Base-by-base conservation (phyloP, 2,329 filamentous ascomycete genomes). In the Aureobasidium sp. region DNA sequence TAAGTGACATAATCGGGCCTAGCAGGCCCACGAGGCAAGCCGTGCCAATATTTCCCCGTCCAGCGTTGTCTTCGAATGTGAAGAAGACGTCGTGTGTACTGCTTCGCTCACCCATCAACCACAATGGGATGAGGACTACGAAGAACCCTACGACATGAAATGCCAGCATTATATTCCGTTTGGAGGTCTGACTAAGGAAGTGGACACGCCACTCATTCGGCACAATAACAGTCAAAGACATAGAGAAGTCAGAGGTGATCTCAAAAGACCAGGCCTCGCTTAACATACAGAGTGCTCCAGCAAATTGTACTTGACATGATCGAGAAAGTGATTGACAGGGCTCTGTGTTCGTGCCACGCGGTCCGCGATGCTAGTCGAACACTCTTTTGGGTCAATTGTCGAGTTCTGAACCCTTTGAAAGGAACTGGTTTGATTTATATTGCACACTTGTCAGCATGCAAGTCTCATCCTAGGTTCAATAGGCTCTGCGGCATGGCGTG, bases 71-170 rank as follows among this genome's bases (percentile, higher is more conserved):
- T 24, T 64, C 43, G 51, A 71, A 71, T 0, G 61, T 57, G 39
- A 65, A 68, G 59, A 71, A 71, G 46, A 65, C 66, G 13, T 65
- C 61, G 15, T 66, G 55, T 12, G 41, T 53, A 24, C n/a, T 44
- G 7, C 48, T 57, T 29, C 52, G 48, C n/a, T 63, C 65, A 17
- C 65, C 67, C 59, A 71, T 67, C 2, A 68, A 61, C 69, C 68
- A 71, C 55, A 71, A 65, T 37, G 69, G 63, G 20, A 69, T 63
- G 37, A 71, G 53, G 44, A 70, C 69, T 13, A 67, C 68, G 50
- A 72, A 65, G 64, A 71, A 72, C 37, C 70, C 71, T 50, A 69
- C 67, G 10, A 69, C 59, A 63, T 71, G 70, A 5, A 69, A 61
- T 10, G 67, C 51, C 29, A 72, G 63, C n/a, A 68, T 68, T 13